Conservation (phyloP, 2,329 filamentous ascomycete species). For the Pyrenophora graminea region DNA sequence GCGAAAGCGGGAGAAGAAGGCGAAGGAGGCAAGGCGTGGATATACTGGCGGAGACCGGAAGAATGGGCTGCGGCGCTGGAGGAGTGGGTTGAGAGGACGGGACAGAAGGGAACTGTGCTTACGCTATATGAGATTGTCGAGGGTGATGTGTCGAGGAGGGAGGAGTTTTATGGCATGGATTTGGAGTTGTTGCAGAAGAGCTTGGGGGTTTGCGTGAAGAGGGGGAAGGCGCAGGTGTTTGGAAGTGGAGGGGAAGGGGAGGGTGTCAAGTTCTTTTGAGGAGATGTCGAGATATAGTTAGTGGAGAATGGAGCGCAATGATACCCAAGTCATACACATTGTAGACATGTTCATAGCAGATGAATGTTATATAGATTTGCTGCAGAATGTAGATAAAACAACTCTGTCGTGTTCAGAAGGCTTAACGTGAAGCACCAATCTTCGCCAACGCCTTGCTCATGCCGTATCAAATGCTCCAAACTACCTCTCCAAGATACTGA, state of each 20-base stretch:
- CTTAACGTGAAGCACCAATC: too few species aligned
- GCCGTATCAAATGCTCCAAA: too few species aligned
- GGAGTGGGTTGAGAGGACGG: slow-evolving; percentile 82
- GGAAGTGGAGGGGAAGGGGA: slow-evolving; percentile 72
- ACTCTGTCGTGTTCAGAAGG: too few species aligned
- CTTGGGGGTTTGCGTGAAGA: slow-evolving; percentile 80
- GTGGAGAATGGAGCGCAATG: too few species aligned
- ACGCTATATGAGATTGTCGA: slow-evolving; percentile 91
- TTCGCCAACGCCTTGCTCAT: too few species aligned
- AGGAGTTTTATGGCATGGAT: slow-evolving; percentile 87
- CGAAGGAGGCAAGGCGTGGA: slow-evolving; percentile 57
- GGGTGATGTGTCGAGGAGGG: slow-evolving; percentile 73
- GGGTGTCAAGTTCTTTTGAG: slow-evolving; percentile 88
- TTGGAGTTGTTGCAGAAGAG: slow-evolving; percentile 77
- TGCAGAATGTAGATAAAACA: too few species aligned
- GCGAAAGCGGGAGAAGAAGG: slow-evolving; percentile 31
- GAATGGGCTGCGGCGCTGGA: slow-evolving; percentile 86
- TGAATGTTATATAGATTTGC: too few species aligned
- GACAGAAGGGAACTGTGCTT: slow-evolving; percentile 83
- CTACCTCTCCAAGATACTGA: too few species aligned
- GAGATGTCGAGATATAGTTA: neutral
- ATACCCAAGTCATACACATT: too few species aligned
- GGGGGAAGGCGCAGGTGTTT: slow-evolving; percentile 91
- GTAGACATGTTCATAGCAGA: too few species aligned
- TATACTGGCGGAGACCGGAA: slow-evolving; percentile 85